Percentiles rank a stretch among this genome's conserved stretches.
Evolutionary conservation across 2,329 filamentous ascomycete genomes (phyloP).

Genomic region (Curvularia hawaiiensis): DNA sequence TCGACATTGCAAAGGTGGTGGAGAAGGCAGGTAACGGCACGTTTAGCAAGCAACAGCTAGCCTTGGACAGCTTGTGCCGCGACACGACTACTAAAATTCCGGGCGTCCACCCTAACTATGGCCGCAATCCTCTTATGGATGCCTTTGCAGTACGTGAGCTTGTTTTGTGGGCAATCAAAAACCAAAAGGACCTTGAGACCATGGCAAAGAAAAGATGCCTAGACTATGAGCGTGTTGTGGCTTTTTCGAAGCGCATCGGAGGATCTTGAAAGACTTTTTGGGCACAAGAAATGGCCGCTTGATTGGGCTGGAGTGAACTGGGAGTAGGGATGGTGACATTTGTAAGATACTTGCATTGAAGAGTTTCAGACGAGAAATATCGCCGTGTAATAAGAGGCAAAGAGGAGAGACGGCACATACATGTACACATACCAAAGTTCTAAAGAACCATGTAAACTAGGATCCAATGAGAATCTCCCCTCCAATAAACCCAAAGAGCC

Average conservation of each 20-base stretch:
- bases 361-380: neutral
- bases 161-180: slow-evolving; percentile 52
- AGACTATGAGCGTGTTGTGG: slow-evolving; percentile 29
- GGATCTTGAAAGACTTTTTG: slow-evolving; percentile 1
- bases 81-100: slow-evolving; percentile 23
- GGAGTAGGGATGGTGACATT: neutral
- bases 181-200: slow-evolving; percentile 43
- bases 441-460: neutral
- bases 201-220: slow-evolving; percentile 44
- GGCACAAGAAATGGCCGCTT: neutral
- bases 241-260: neutral
- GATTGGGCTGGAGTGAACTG: neutral
- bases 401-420: neutral
- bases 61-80: slow-evolving; percentile 38
- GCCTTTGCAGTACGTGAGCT: slow-evolving; percentile 57
- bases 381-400: neutral
- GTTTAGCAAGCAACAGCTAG: slow-evolving; percentile 37
- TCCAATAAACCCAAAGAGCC: neutral
- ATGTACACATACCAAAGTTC: neutral
- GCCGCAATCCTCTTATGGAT: slow-evolving; percentile 58
- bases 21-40: slow-evolving; percentile 43
- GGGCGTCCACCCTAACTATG: slow-evolving; percentile 26
- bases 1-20: slow-evolving; percentile 39
- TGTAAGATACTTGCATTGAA: too few relatives aligned
- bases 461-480: neutral